Evolutionary conservation across 1,284 basidiomycete genomes (phyloP).

Genomic region (Mrakiaceae sp.): DNA sequence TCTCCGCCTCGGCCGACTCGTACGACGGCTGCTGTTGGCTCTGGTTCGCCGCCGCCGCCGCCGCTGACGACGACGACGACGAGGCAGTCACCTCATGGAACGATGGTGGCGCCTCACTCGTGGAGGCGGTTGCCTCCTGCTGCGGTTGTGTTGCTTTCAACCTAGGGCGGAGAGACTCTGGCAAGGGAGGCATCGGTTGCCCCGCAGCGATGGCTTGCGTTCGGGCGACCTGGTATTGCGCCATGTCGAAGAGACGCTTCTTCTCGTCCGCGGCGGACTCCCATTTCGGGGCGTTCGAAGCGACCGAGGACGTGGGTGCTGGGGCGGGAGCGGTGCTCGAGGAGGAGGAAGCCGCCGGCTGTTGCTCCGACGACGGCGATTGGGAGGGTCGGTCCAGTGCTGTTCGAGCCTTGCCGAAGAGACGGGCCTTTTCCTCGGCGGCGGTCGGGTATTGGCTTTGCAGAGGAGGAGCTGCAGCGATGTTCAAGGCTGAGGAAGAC

Average conservation of each 20-base stretch:
- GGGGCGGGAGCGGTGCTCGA: background rate
- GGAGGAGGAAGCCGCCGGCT: background rate
- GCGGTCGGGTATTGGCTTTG: background rate
- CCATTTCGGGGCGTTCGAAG: background rate
- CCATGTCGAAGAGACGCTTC: slow-evolving; percentile 7
- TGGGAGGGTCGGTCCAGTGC: background rate
- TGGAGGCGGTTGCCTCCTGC: background rate
- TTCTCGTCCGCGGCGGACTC: slow-evolving; percentile 11
- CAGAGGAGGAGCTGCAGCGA: too few species aligned
- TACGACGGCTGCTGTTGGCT: background rate
- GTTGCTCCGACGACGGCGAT: background rate
- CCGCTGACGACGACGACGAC: background rate
- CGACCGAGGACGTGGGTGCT: background rate
- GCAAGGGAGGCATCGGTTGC: background rate
- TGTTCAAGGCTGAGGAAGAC: too few species aligned
- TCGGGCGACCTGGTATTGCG: background rate
- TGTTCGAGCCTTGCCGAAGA: background rate
- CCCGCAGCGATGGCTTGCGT: slow-evolving; percentile 3
- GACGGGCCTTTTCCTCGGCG: background rate
- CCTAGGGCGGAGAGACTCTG: background rate
- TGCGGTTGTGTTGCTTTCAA: background rate
- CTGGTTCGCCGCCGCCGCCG: background rate
- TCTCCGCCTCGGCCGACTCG: slow-evolving; percentile 8
- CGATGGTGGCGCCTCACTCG: background rate
- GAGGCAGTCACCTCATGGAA: background rate